phyloP scores from a whole-genome alignment of 192 early-diverging fungal species.

The Dimargaris cristalligena region DNA sequence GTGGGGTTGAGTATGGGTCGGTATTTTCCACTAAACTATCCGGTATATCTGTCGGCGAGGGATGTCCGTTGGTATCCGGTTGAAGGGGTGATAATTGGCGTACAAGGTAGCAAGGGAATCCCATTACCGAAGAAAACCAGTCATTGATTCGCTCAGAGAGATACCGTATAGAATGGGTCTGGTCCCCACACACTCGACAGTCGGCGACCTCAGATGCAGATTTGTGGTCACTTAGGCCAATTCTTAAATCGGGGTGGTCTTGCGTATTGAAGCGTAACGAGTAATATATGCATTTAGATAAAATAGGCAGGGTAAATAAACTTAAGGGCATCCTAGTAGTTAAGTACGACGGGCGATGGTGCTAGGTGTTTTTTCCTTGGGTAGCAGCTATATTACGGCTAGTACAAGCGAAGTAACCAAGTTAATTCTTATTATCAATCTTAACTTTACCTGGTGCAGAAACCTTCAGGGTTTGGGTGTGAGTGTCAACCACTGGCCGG shows the following conservation, averaged over 20 bases:
- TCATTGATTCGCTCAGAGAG: constrained; percentile 14
- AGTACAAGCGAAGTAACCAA: constrained; percentile 1
- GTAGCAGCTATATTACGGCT: not conserved
- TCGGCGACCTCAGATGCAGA: constrained; percentile 12
- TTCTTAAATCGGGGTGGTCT: not conserved
- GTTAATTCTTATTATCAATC: constrained; percentile 14
- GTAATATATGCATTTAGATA: constrained; percentile 15
- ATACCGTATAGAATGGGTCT: constrained; percentile 2
- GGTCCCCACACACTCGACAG: constrained; percentile 25
- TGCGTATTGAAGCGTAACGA: not conserved
- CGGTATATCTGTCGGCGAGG: not conserved
- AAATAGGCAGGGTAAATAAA: constrained; percentile 2
- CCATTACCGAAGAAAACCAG: constrained; percentile 29
- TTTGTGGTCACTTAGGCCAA: constrained; percentile 13
- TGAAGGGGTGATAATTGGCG: constrained; percentile 16
- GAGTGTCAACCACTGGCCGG: constrained; percentile 24
- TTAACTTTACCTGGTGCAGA: constrained; percentile 21
- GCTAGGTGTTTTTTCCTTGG: not conserved
- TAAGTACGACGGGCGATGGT: not conserved
- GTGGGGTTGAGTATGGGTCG: constrained; percentile 23
- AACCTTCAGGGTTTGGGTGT: constrained; percentile 26
- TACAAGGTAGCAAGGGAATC: constrained; percentile 22
- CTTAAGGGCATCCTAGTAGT: not conserved
- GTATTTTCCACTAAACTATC: constrained; percentile 13
- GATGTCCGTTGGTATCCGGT: not conserved